phyloP scores from a whole-genome alignment of 1,284 basidiomycete genomes.

The Trametes hirsuta region DNA sequence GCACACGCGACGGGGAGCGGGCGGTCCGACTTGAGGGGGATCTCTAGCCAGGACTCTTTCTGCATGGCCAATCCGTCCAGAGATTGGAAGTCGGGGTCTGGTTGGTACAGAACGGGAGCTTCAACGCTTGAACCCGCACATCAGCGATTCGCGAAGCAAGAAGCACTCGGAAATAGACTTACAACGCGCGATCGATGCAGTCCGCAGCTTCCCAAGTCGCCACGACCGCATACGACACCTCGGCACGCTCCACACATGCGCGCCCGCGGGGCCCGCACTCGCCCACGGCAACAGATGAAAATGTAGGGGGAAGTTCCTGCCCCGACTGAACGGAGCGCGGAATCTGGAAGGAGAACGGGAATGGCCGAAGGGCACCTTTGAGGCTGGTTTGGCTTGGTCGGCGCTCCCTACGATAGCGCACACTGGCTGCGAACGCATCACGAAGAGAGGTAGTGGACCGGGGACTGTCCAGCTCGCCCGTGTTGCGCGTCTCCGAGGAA shows the following conservation, averaged over 20 bases:
- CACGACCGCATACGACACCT: slow-evolving; percentile 57
- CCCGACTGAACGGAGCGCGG: slow-evolving; percentile 51
- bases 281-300: slow-evolving; percentile 39
- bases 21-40: slow-evolving; percentile 63
- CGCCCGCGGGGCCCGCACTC: slow-evolving; percentile 35
- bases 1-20: slow-evolving; percentile 66
- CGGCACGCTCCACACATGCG: slow-evolving; percentile 45
- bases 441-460: slow-evolving; percentile 50
- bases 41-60: slow-evolving; percentile 64
- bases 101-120: slow-evolving; percentile 62
- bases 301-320: slow-evolving; percentile 66
- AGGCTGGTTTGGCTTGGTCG: slow-evolving; percentile 30
- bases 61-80: slow-evolving; percentile 48
- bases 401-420: slow-evolving; percentile 38
- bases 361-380: slow-evolving; percentile 39
- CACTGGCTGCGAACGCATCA: slow-evolving; percentile 47
- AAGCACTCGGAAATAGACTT: slow-evolving; percentile 33
- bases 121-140: slow-evolving; percentile 50
- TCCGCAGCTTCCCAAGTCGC: slow-evolving; percentile 64
- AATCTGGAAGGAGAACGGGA: slow-evolving; percentile 62
- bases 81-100: slow-evolving; percentile 63
- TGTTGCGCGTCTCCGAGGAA: slow-evolving; percentile 51
- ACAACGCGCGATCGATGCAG: slow-evolving; percentile 51
- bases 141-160: slow-evolving; percentile 8
- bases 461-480: slow-evolving; percentile 40